Evolutionary conservation across 768 basidiomycete species (phyloP), one percentile per base, ranked within the genome.

Genomic region (Russula foetens): DNA sequence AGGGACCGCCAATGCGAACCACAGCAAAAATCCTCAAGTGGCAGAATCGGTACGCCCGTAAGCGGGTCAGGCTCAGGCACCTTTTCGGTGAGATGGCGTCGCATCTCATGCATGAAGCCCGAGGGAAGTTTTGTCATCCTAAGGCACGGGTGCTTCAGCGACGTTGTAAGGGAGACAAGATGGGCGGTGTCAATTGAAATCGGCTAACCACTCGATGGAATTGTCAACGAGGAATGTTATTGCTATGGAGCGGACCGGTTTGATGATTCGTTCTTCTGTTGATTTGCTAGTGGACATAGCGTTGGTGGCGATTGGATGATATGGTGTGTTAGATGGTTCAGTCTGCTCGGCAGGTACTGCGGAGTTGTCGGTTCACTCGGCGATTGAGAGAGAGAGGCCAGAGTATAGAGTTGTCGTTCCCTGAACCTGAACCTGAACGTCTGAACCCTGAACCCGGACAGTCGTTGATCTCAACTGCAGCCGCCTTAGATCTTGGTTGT

Each of bases 91-190:
- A 92, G 65, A 68, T 92, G 88, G 57, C 82, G 81, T 4, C 74
- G 75, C 28, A 89, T 31, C 70, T 94, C 91, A 67, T 85, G 86
- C 0, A 76, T 79, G 71, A 92, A 92, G 7, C 88, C 88, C 1
- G 85, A 80, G 7, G 92, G 91, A 8, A 92, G 72, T 69, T 83
- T 84, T 12, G 86, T 86, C 80, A 92, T 85, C 88, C 88, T 90
- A 23, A 21, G 39, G 8, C 1, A 6, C 23, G 19, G 4, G 28
- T 38, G n/a, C 17, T 29, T 60, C 17, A 45, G 52, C 39, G 41
- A 39, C 12, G 43, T 19, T 3, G 39, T 4, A 19, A 15, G 15
- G 15, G 12, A 14, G 14, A 9, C 3, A n/a, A 17, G 35, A 21
- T 15, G 5, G 7, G 21, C 2, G 6, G 2, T 28, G n/a, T n/a